A percentile compares a stretch with the other conserved stretches of the same genome.
These are phyloP conservation scores for Davidsoniella eucalypti DNA, from an alignment of 2,329 filamentous ascomycete genomes.

Conservation along the genomic window DNA sequence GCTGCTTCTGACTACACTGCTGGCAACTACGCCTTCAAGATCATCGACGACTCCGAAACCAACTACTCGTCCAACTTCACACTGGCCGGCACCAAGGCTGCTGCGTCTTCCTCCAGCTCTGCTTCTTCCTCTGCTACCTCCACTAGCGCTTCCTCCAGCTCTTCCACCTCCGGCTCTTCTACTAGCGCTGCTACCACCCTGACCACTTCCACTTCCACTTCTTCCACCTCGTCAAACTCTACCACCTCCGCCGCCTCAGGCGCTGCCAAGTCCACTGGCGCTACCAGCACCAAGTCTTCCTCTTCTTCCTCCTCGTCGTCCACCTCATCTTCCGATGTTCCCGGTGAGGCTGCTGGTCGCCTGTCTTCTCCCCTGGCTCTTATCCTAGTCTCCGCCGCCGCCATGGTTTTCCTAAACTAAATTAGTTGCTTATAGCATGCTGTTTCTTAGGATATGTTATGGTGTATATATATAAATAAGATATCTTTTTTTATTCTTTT, in stretches of 20 bases:
- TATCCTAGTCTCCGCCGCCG: slow-evolving; percentile 23
- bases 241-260: slow-evolving; percentile 14
- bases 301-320: slow-evolving; percentile 11
- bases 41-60: slow-evolving; percentile 22
- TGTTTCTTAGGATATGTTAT: not conserved
- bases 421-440: not conserved
- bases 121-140: not conserved
- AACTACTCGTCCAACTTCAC: slow-evolving; percentile 31
- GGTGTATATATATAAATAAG: too few species aligned
- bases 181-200: slow-evolving; percentile 7
- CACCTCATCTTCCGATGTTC: slow-evolving; percentile 15
- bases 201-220: slow-evolving; percentile 14
- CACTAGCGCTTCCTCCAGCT: slow-evolving; percentile 12
- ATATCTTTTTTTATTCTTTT: not conserved
- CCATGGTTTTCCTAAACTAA: slow-evolving; percentile 28
- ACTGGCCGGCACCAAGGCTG: slow-evolving; percentile 18
- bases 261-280: slow-evolving; percentile 5
- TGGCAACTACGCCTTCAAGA: slow-evolving; percentile 30
- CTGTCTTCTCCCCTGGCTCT: slow-evolving; percentile 26
- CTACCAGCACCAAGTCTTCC: slow-evolving; percentile 10
- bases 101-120: slow-evolving; percentile 12
- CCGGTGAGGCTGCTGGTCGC: slow-evolving; percentile 15
- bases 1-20: slow-evolving; percentile 19
- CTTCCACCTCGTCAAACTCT: slow-evolving; percentile 14
- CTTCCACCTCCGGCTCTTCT: slow-evolving; percentile 14